These are phyloP conservation scores for Phytophthora ohioensis DNA, from an alignment of 352 stramenopile species.

Conservation along the genomic window DNA sequence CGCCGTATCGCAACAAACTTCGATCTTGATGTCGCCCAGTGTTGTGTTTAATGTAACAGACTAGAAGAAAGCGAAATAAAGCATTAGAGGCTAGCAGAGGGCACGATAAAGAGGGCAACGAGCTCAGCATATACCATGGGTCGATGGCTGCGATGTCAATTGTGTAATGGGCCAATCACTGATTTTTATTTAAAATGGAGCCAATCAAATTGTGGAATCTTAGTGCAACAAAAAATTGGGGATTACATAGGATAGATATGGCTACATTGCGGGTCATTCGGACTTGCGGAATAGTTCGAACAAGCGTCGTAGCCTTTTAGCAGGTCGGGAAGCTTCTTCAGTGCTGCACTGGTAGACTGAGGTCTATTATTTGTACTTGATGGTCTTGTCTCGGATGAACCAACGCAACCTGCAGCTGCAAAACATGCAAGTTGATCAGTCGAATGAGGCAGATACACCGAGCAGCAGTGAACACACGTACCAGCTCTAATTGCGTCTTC, in stretches of 20 bases:
- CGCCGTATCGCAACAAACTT: constrained; percentile 96
- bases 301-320: constrained; percentile 8
- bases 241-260: constrained; percentile 22
- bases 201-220: constrained; percentile 3
- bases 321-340: neutral
- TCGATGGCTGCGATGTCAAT: constrained; percentile 25
- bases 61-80: constrained; percentile 35
- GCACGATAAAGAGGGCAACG: neutral
- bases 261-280: constrained; percentile 3
- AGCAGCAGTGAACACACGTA: neutral
- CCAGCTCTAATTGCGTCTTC: neutral
- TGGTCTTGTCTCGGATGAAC: neutral
- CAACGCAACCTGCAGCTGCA: no score
- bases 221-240: neutral
- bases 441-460: neutral
- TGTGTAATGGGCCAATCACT: constrained; percentile 27
- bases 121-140: constrained; percentile 24
- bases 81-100: constrained; percentile 9
- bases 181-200: constrained; percentile 4
- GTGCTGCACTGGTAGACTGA: neutral
- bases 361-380: neutral
- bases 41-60: constrained; percentile 96
- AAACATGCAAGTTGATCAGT: no score
- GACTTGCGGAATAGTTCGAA: constrained; percentile 6
- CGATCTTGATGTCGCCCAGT: constrained; percentile 96